Conservation (phyloP, 768 basidiomycete genomes). For the Chiua virens region DNA sequence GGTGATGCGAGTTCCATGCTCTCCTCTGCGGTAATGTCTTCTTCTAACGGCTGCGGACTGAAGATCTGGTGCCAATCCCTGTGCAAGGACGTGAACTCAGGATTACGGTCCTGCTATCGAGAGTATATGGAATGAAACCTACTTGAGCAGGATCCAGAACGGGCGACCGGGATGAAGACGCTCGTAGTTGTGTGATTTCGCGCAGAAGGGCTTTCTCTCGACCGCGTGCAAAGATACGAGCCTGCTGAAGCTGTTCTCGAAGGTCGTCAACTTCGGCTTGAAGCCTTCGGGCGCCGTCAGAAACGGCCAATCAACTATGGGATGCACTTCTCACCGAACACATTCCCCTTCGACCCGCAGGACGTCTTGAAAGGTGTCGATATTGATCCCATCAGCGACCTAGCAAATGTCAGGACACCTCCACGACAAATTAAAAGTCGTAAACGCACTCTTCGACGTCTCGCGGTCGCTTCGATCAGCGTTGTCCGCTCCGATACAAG, state of each 20-base stretch:
- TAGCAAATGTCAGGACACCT: neutral
- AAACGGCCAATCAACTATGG: neutral
- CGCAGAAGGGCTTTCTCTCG: conserved; percentile 36
- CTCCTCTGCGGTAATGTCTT: conserved; percentile 36
- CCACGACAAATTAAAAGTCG: too few species aligned
- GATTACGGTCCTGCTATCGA: neutral
- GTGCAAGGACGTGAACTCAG: neutral
- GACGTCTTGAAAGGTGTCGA: conserved; percentile 23
- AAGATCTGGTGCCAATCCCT: conserved; percentile 9
- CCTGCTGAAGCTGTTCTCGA: conserved; percentile 30
- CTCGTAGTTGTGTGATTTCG: conserved; percentile 27
- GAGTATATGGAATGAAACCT: neutral
- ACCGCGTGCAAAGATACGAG: conserved; percentile 18
- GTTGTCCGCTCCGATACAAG: conserved; percentile 39
- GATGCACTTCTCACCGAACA: conserved; percentile 26
- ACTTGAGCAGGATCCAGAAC: conserved; percentile 4
- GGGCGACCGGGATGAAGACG: neutral
- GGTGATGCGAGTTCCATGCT: conserved; percentile 57
- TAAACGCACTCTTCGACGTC: conserved; percentile 22
- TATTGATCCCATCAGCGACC: conserved; percentile 16
- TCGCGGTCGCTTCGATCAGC: conserved; percentile 24
- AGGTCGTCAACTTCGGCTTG: conserved; percentile 29
- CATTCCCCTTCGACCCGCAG: conserved; percentile 37
- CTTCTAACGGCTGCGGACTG: conserved; percentile 30
- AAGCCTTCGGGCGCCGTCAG: conserved; percentile 25